phyloP scores from a whole-genome alignment of 2,329 filamentous ascomycete genomes.

The Aschersonia sp. region DNA sequence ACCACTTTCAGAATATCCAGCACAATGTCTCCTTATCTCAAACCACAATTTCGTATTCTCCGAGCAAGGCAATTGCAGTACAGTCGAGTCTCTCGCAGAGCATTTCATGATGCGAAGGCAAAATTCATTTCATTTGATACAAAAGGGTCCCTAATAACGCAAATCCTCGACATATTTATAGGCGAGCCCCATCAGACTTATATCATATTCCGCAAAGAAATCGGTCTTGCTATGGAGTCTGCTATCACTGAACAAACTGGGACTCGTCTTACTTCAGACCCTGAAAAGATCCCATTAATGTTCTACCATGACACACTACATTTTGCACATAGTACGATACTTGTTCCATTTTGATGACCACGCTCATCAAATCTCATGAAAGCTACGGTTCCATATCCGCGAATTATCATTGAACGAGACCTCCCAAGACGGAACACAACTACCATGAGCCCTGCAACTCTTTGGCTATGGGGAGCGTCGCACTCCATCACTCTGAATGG shows the following conservation, averaged over 20 bases:
- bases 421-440: background rate
- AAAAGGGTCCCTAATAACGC: background rate
- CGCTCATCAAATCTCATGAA: background rate
- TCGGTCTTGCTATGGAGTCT: background rate
- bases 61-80: no score
- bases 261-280: background rate
- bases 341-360: background rate
- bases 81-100: background rate
- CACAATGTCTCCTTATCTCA: no score
- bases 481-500: background rate
- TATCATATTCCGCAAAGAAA: background rate
- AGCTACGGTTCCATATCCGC: background rate
- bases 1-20: no score
- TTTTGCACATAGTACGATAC: background rate
- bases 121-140: background rate
- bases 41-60: no score
- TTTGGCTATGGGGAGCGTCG: background rate
- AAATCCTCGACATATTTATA: background rate
- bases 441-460: background rate
- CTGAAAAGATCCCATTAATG: background rate
- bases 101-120: background rate
- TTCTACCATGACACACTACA: background rate
- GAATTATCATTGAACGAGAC: background rate
- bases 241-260: background rate
- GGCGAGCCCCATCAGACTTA: background rate